Evolutionary conservation across 2,329 filamentous ascomycete genomes (phyloP).

Genomic region (Beauveria sp.): DNA sequence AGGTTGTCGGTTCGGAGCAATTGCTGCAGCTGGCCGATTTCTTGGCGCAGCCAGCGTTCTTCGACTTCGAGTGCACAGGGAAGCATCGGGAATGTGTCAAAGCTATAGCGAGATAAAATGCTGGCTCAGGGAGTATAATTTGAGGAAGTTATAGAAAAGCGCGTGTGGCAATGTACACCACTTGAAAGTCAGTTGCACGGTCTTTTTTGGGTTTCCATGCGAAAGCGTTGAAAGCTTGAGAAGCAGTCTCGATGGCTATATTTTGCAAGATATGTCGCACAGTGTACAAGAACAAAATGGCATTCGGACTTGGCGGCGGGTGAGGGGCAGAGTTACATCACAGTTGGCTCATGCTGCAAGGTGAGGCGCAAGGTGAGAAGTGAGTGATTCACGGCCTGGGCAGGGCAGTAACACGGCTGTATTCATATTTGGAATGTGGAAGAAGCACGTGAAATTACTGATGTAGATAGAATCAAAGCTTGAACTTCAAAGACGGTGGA

Average conservation of each 20-base stretch:
- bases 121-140: too few relatives aligned
- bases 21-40: conserved; percentile 18
- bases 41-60: conserved; percentile 26
- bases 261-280: too few relatives aligned
- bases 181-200: neutral
- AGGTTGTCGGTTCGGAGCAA: conserved; percentile 19
- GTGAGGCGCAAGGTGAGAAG: neutral
- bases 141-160: neutral
- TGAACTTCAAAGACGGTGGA: neutral
- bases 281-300: neutral
- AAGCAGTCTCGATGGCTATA: too few relatives aligned
- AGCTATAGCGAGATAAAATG: neutral
- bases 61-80: conserved; percentile 24
- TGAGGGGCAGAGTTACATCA: neutral
- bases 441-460: too few relatives aligned
- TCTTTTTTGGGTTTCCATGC: too few relatives aligned
- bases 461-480: too few relatives aligned
- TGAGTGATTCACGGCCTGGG: neutral
- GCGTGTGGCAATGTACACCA: neutral
- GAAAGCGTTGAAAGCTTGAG: neutral
- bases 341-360: neutral
- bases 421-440: too few relatives aligned
- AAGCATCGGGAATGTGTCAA: conserved; percentile 20
- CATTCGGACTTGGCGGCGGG: neutral
- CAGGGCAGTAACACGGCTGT: neutral